A percentile compares a stretch with the other conserved stretches of the same genome.
Evolutionary conservation across 2,329 filamentous ascomycete genomes (phyloP).

Genomic region (Pseudomassariella vexata): DNA sequence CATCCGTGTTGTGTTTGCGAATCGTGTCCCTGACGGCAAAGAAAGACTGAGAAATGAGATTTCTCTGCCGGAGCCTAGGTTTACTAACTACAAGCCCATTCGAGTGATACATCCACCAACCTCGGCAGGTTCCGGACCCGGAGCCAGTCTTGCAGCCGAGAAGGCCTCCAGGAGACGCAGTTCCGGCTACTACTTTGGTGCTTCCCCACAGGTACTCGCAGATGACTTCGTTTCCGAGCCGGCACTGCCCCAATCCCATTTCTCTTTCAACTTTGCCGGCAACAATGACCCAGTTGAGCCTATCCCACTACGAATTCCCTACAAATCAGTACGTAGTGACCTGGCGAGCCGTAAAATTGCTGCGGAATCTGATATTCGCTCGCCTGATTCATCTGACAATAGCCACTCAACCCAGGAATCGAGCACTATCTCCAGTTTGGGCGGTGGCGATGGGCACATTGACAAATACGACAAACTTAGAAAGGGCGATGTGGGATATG

Average conservation of each 20-base stretch:
- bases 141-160: slow-evolving; percentile 49
- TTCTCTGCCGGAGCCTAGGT: slow-evolving; percentile 81
- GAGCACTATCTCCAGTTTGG: slow-evolving; percentile 16
- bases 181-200: slow-evolving; percentile 39
- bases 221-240: slow-evolving; percentile 21
- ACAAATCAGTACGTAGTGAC: slow-evolving; percentile 13
- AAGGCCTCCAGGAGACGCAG: slow-evolving; percentile 54
- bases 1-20: slow-evolving; percentile 92
- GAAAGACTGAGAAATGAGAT: slow-evolving; percentile 88
- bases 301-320: slow-evolving; percentile 42
- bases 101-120: slow-evolving; percentile 41
- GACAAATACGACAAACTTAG: slow-evolving; percentile 60
- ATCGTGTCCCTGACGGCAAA: slow-evolving; percentile 90
- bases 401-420: slow-evolving; percentile 28
- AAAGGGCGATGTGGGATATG: slow-evolving; percentile 59
- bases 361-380: slow-evolving; percentile 18
- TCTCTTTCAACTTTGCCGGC: slow-evolving; percentile 21
- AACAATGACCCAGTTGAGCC: slow-evolving; percentile 38
- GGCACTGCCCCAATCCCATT: slow-evolving; percentile 14
- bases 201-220: slow-evolving; percentile 25
- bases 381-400: slow-evolving; percentile 12
- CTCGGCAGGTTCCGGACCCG: slow-evolving; percentile 31
- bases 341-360: slow-evolving; percentile 9
- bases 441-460: slow-evolving; percentile 6
- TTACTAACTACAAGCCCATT: slow-evolving; percentile 73